phyloP scores from a whole-genome alignment of 345 rosid species.

The Dovyalis caffra region DNA sequence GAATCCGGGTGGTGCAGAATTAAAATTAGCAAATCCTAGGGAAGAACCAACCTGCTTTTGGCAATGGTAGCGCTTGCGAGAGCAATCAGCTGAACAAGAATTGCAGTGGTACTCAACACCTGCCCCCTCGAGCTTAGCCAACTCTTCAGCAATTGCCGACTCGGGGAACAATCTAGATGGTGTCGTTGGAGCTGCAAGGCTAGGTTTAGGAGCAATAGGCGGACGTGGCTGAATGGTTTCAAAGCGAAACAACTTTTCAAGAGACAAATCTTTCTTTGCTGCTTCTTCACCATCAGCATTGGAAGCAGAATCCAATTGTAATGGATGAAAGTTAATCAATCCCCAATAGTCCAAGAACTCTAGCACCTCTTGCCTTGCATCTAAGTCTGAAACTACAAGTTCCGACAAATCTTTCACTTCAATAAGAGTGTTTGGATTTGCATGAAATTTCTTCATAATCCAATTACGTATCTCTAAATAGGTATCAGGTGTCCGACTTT shows the following conservation, averaged over 20 bases:
- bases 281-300: constrained; percentile 36
- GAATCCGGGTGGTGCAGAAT: not conserved
- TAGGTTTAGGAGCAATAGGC: constrained; percentile 47
- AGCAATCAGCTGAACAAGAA: constrained; percentile 97
- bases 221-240: constrained; percentile 53
- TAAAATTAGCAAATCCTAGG: constrained; percentile 8
- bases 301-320: constrained; percentile 47
- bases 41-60: constrained; percentile 77
- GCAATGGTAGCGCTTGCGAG: constrained; percentile 98
- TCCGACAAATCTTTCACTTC: constrained; percentile 72
- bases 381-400: constrained; percentile 72
- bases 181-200: constrained; percentile 44
- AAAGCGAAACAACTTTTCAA: constrained; percentile 77
- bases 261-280: constrained; percentile 43
- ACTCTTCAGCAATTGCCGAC: constrained; percentile 70
- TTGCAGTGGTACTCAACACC: constrained; percentile 96
- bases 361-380: constrained; percentile 84
- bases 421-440: constrained; percentile 56
- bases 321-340: constrained; percentile 92
- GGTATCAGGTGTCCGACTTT: constrained; percentile 55
- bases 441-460: constrained; percentile 79
- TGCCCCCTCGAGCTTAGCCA: constrained; percentile 75
- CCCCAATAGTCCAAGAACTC: constrained; percentile 99
- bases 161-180: constrained; percentile 72
- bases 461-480: constrained; percentile 83